A percentile compares a stretch with the other conserved stretches of the same genome.
These are phyloP conservation scores for Chloromonas sp. DNA, from an alignment of 163 green algal genomes.

Conservation along the genomic window DNA sequence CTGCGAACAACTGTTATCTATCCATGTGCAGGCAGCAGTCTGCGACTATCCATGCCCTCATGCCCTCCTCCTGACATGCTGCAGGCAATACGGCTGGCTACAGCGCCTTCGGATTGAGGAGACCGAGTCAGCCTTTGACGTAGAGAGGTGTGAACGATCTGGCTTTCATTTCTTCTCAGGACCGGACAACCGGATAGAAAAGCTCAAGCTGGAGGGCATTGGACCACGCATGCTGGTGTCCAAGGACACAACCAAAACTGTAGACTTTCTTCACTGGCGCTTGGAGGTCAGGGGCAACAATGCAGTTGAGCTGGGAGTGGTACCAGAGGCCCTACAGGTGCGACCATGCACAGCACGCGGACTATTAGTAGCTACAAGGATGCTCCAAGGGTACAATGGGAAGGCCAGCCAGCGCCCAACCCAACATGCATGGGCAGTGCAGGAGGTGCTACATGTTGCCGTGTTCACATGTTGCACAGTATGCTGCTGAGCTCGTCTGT, in stretches of 20 bases:
- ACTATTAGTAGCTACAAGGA: too few species aligned
- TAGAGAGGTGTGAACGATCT: background rate
- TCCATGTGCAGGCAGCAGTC: background rate
- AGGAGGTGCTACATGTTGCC: too few species aligned
- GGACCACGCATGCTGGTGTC: slow-evolving; percentile 72
- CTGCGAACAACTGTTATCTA: background rate
- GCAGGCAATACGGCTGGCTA: slow-evolving; percentile 56
- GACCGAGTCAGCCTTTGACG: slow-evolving; percentile 38
- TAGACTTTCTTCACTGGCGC: slow-evolving; percentile 56
- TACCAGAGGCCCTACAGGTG: slow-evolving; percentile 53
- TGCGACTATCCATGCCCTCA: background rate
- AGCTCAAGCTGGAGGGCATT: slow-evolving; percentile 50
- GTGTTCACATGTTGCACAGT: too few species aligned
- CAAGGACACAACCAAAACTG: slow-evolving; percentile 44
- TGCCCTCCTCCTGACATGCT: background rate
- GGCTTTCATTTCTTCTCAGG: background rate
- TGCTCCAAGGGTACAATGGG: too few species aligned
- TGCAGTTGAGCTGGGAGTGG: slow-evolving; percentile 71
- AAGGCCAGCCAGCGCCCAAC: too few species aligned
- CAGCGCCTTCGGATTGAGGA: slow-evolving; percentile 59
- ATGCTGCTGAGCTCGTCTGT: too few species aligned
- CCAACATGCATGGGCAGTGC: too few species aligned
- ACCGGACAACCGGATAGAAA: background rate
- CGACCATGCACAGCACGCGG: too few species aligned
- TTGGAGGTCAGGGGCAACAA: slow-evolving; percentile 69